Evolutionary conservation across 2,329 filamentous ascomycete species (phyloP).

Genomic region (Alternaria arborescens): DNA sequence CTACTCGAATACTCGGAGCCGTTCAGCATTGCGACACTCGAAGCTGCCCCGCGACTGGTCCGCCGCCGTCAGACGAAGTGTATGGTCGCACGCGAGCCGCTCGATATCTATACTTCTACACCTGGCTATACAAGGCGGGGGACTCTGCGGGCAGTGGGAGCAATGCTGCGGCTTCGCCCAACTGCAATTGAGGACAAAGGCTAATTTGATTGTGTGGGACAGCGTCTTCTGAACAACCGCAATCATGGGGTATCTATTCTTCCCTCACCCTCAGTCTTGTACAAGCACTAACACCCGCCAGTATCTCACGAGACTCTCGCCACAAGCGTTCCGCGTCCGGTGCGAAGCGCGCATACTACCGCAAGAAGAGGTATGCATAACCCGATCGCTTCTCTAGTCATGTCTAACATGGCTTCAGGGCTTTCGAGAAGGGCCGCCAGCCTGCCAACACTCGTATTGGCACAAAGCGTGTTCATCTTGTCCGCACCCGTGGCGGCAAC

Average conservation of each 20-base stretch:
- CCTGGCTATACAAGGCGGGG: constrained; percentile 9
- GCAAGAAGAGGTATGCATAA: constrained; percentile 68
- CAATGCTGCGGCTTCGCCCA: constrained; percentile 25
- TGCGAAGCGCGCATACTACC: constrained; percentile 77
- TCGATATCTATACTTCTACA: constrained; percentile 26
- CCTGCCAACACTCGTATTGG: constrained; percentile 99
- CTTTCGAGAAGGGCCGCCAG: constrained; percentile 99
- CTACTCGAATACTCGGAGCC: constrained; percentile 14
- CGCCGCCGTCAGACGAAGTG: constrained; percentile 22
- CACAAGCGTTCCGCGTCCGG: constrained; percentile 99
- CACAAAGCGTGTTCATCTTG: constrained; percentile 92
- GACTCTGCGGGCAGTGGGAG: constrained; percentile 5
- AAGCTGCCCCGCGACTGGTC: constrained; percentile 19
- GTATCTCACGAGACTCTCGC: constrained; percentile 99
- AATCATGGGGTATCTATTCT: constrained; percentile 61
- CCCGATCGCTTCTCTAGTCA: constrained; percentile 72
- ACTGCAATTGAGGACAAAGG: constrained; percentile 21
- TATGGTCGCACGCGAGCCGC: constrained; percentile 34
- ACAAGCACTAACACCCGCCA: constrained; percentile 51
- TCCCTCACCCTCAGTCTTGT: constrained; percentile 8
- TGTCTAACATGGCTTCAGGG: constrained; percentile 77
- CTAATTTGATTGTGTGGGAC: constrained; percentile 39
- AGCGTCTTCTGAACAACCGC: constrained; percentile 57
- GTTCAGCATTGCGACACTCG: constrained; percentile 28
- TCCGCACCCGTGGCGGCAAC: constrained; percentile 98